A percentile compares a stretch with the other conserved stretches of the same genome.
These are phyloP conservation scores for Phytophthora palmivora DNA, from an alignment of 352 stramenopile genomes.

Conservation along the genomic window DNA sequence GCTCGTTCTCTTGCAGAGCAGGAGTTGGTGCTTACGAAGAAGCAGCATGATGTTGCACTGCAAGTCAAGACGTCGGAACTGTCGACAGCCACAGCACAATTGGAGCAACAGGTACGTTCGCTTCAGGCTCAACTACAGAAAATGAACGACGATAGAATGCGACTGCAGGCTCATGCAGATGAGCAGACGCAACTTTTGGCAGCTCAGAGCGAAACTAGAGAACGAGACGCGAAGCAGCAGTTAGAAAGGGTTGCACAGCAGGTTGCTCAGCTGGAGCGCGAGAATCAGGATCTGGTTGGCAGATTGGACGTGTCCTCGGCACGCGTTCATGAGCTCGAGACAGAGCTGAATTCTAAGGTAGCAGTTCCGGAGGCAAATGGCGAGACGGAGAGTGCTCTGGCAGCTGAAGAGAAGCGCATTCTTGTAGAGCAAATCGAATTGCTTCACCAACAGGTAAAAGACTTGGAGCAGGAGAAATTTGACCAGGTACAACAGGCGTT, in stretches of 20 bases:
- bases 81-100: slow-evolving; percentile 44
- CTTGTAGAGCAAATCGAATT: slow-evolving; percentile 62
- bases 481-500: slow-evolving; percentile 50
- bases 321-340: slow-evolving; percentile 47
- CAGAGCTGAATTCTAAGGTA: slow-evolving; percentile 22
- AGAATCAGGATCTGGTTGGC: slow-evolving; percentile 35
- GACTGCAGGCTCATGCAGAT: slow-evolving; percentile 40
- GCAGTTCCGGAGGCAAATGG: slow-evolving; percentile 4
- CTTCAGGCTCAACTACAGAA: slow-evolving; percentile 43
- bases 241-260: slow-evolving; percentile 43
- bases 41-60: slow-evolving; percentile 68
- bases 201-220: slow-evolving; percentile 43
- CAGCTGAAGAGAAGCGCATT: slow-evolving; percentile 63
- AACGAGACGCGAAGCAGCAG: slow-evolving; percentile 44
- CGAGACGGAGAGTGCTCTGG: slow-evolving; percentile 25
- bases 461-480: slow-evolving; percentile 63
- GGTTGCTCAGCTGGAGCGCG: slow-evolving; percentile 29
- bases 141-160: slow-evolving; percentile 51
- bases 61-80: slow-evolving; percentile 71
- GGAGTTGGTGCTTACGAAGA: slow-evolving; percentile 75
- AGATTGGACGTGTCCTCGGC: slow-evolving; percentile 39
- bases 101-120: slow-evolving; percentile 54
- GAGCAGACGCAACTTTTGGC: slow-evolving; percentile 36
- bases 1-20: slow-evolving; percentile 66
- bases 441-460: slow-evolving; percentile 59